A percentile compares a stretch with the other conserved stretches of the same genome.
Conservation (phyloP, 441 rosid genomes). For the Metrosideros polymorpha region DNA sequence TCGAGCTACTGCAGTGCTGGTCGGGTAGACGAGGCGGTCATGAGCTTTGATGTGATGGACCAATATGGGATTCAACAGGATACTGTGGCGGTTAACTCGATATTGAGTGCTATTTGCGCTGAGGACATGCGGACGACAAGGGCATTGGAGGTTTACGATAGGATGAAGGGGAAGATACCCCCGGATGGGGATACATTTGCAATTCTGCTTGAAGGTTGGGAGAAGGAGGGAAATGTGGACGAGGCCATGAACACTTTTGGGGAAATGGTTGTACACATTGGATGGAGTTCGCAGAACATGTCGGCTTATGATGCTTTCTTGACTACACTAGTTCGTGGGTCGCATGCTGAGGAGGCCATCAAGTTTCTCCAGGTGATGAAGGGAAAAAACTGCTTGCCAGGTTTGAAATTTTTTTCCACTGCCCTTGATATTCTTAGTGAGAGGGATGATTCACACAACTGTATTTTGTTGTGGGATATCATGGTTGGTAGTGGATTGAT, state of each 20-base stretch:
- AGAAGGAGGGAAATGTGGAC: conserved; percentile 38
- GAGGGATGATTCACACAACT: conserved; percentile 20
- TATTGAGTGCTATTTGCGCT: conserved; percentile 35
- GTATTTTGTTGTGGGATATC: conserved; percentile 30
- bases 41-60: conserved; percentile 51
- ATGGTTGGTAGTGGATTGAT: conserved; percentile 28
- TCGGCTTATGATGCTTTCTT: conserved; percentile 32
- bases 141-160: conserved; percentile 37
- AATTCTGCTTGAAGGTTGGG: conserved; percentile 53
- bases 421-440: conserved; percentile 35
- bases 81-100: conserved; percentile 38
- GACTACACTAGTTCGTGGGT: conserved; percentile 23
- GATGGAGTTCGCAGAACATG: conserved; percentile 25
- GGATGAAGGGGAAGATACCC: conserved; percentile 22
- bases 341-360: conserved; percentile 25
- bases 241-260: conserved; percentile 37
- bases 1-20: conserved; percentile 34
- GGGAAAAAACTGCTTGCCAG: conserved; percentile 37
- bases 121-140: conserved; percentile 21
- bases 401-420: conserved; percentile 35
- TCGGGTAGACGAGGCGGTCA: conserved; percentile 28
- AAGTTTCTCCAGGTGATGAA: conserved; percentile 38
- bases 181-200: conserved; percentile 39
- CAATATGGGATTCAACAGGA: conserved; percentile 32
- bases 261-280: conserved; percentile 34